Percentiles rank a stretch among this genome's conserved stretches.
Evolutionary conservation across 441 rosid species (phyloP).

Genomic region (Corymbia calophylla): DNA sequence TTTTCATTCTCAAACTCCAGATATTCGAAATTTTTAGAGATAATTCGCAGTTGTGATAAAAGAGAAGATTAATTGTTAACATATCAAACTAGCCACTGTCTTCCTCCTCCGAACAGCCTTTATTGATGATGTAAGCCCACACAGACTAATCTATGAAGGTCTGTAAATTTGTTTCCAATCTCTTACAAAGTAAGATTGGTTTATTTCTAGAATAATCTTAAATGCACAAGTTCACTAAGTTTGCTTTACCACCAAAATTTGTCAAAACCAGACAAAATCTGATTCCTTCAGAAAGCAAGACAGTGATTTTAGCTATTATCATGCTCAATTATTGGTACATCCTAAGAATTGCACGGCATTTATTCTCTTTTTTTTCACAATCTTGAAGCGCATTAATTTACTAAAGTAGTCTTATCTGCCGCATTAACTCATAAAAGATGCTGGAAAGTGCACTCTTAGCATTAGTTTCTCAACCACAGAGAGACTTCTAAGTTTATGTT

Average conservation of each 20-base stretch:
- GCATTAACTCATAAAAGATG: not conserved
- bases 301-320: not conserved
- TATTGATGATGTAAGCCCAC: not conserved
- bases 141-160: not conserved
- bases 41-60: not conserved
- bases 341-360: not conserved
- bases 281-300: not conserved
- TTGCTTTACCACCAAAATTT: not conserved
- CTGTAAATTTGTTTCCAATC: not conserved
- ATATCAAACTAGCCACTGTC: not conserved
- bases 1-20: not conserved
- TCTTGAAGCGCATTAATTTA: not conserved
- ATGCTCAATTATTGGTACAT: not conserved
- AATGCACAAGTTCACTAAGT: not conserved
- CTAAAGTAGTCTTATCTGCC: not conserved
- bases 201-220: not conserved
- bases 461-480: not conserved
- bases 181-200: not conserved
- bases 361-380: not conserved
- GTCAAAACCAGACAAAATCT: not conserved
- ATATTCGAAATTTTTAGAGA: not conserved
- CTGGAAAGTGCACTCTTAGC: not conserved
- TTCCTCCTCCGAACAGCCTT: not conserved
- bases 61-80: not conserved
- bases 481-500: not conserved